Evolutionary conservation across 352 stramenopile genomes (phyloP).

Genomic region (Vaucheria bursata): DNA sequence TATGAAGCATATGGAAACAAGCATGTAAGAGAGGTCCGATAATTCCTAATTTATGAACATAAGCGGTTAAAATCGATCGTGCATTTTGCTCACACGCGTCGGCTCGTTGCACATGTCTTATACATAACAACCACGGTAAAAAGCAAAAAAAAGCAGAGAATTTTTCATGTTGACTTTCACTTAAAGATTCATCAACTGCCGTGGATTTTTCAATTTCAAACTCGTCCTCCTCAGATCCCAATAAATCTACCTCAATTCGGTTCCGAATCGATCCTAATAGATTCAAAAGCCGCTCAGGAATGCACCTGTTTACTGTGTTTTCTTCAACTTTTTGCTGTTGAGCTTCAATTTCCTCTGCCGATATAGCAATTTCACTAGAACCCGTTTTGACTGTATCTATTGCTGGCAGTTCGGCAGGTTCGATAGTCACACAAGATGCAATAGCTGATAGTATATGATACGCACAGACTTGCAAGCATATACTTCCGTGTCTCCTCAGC

Average conservation of each 20-base stretch:
- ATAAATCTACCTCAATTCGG: background rate
- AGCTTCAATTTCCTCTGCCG: background rate
- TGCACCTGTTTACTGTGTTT: background rate
- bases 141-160: background rate
- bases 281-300: background rate
- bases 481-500: background rate
- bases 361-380: background rate
- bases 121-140: background rate
- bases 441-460: constrained; percentile 34
- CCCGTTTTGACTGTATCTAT: background rate
- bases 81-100: constrained; percentile 14
- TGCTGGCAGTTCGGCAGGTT: background rate
- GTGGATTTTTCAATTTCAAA: background rate
- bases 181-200: background rate
- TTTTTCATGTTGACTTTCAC: background rate
- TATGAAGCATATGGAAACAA: constrained; percentile 25
- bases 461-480: constrained; percentile 27
- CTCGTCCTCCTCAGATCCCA: background rate
- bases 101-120: constrained; percentile 6
- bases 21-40: constrained; percentile 27
- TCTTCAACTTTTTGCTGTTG: background rate
- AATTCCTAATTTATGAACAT: background rate
- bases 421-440: background rate
- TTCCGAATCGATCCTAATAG: background rate
- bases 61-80: constrained; percentile 9